Conservation (phyloP, 78 protist species). For the Polysphondylium violaceum region DNA sequence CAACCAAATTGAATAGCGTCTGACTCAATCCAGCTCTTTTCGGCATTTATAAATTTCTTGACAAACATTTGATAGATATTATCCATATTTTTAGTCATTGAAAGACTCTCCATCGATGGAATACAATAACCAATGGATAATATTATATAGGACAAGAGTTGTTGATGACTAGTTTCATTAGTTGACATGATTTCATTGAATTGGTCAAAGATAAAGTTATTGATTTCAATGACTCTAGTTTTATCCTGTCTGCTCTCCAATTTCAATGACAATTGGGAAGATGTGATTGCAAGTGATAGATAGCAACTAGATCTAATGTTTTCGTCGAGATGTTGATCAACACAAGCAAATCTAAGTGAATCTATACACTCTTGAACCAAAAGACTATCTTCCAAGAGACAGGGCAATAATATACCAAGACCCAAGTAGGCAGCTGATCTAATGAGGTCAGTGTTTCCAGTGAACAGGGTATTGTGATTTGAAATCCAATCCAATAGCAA, state of each 20-base stretch:
- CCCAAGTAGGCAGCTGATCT: not conserved
- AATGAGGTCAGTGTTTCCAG: not conserved
- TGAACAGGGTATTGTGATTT: not conserved
- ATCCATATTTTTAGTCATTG: not conserved
- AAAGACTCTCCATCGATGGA: not conserved
- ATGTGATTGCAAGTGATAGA: not conserved
- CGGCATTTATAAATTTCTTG: not conserved
- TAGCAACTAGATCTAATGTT: not conserved
- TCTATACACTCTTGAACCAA: not conserved
- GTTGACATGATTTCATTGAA: too few relatives aligned
- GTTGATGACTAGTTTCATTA: too few relatives aligned
- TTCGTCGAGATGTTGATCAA: not conserved
- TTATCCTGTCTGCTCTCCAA: too few relatives aligned
- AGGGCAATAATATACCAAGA: constrained; percentile 7
- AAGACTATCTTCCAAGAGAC: constrained; percentile 28
- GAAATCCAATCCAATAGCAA: constrained; percentile 15
- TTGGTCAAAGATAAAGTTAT: too few relatives aligned
- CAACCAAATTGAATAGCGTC: too few relatives aligned
- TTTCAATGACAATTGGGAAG: not conserved
- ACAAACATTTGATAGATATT: not conserved
- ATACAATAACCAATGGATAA: constrained; percentile 17
- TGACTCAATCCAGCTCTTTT: not conserved
- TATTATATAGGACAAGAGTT: too few relatives aligned
- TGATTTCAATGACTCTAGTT: too few relatives aligned
- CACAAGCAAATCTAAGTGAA: not conserved